Base-by-base conservation (phyloP, 2,329 filamentous ascomycete species). In the Sphaerulina vaccinii region DNA sequence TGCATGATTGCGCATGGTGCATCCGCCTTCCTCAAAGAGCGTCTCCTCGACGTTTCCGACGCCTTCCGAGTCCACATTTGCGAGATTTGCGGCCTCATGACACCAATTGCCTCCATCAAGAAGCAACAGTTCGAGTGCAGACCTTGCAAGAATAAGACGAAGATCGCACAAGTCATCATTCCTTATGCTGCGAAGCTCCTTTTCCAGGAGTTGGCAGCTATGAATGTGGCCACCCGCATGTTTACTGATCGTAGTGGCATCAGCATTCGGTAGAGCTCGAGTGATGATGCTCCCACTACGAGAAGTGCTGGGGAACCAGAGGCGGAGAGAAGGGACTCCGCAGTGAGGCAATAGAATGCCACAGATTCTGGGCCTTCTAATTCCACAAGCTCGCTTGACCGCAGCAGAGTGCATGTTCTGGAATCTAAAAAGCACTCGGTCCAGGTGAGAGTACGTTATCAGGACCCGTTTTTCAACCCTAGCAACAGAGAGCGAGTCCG, bases 1-100 rank as follows among this genome's bases (percentile, higher is more conserved):
- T 99, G 93, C 72, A 99, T 99, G 93, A 99, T 99, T 77, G 90
- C 95, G n/a, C 95, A 99, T 71, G 93, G 93, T 69, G 93, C 95
- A 3, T 92, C 90, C 49, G 87, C 91, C 1, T 99, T 99, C 81
- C 75, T 99, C 68, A 99, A 99, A 76, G 93, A 99, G 78, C 84
- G 93, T 66, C 75, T 99, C 52, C 96, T 99, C 66, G 92, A 97
- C 70, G 93, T 99, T 44, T 96, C 90, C 47, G 93, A 99, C 76
- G 92, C 93, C 32, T 99, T 97, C 81, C 82, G 91, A 71, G 93
- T 99, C 54, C 93, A 99, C 73, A 87, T 99, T 66, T 99, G 93
- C 76, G 93, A 99, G 74, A 95, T 97, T 66, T 99, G 93, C 71
- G 93, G 93, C 65, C 79, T 99, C 63, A 99, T 99, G 93, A 99